Base-by-base conservation (phyloP, 495 filamentous ascomycete genomes). In the Penicillium alfredii region DNA sequence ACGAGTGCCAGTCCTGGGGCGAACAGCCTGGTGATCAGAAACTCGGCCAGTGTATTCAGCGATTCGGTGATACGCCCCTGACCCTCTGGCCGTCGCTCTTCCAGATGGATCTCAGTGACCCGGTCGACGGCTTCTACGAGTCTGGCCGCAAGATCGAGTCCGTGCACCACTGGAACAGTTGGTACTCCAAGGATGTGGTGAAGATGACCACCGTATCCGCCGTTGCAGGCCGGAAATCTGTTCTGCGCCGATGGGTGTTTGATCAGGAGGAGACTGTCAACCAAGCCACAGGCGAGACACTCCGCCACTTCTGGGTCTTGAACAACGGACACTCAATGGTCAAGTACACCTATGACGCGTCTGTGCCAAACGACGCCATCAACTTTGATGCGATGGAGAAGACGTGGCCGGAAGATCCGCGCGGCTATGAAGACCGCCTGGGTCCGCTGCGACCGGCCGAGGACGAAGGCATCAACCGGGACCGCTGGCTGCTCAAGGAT, bases 151-250 rank as follows among this genome's bases (percentile, higher is more conserved):
- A 58, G 44, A 71, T 75, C 1, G 53, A 81, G 17, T 77, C 71
- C 33, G 58, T 84, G 31, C 80, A 84, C 53, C 78, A 83, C 57
- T 81, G 77, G 76, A 80, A 78, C 54, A 72, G 66, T 15, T 69
- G 65, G 61, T 68, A 66, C 35, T 59, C 52, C 38, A 69, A 69
- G 55, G 69, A 78, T 19, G 61, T 81, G 4, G 68, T 73, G 33
- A 66, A 72, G 45, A 82, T 82, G 76, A 71, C 72, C 28, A 63
- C 66, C 15, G 69, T 76, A 8, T 49, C 71, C 6, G 62, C 64
- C 13, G 60, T 76, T 3, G 80, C 78, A 13, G 78, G 77, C 11
- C 74, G 74, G 21, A 76, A 77, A 35, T 78, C 66, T 6, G 63
- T 80, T 37, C 62, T 82, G 16, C 76, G 78, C 51, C 71, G 80